Percentiles rank a stretch among this genome's conserved stretches.
Conservation (phyloP, 345 rosid genomes). For the Salix viminalis region DNA sequence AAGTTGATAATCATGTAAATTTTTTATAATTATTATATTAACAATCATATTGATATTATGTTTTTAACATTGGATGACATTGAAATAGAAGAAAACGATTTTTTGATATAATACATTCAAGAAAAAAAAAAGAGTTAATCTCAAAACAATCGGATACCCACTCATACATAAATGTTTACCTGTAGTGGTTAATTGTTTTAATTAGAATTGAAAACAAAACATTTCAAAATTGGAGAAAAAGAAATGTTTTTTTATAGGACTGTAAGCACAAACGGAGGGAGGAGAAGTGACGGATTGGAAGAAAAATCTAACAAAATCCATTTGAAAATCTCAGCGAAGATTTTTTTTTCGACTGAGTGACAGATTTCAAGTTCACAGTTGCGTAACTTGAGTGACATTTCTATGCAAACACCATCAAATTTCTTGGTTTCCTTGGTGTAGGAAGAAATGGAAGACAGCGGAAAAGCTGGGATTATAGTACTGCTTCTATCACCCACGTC, state of each 20-base stretch:
- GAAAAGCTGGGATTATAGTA: neutral
- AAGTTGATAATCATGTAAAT: fast-evolving
- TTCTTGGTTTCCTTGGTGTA: neutral
- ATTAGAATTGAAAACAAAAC: neutral
- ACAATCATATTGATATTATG: neutral
- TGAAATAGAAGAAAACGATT: neutral
- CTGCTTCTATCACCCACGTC: slow-evolving; percentile 2
- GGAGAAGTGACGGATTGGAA: neutral
- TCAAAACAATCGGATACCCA: neutral
- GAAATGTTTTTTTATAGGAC: neutral
- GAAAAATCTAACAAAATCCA: neutral
- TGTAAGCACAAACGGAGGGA: neutral
- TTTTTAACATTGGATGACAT: neutral
- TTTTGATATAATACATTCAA: too few species aligned
- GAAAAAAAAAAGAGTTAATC: neutral
- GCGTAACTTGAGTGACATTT: neutral
- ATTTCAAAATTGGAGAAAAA: neutral
- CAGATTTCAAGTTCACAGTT: neutral
- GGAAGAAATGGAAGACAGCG: neutral
- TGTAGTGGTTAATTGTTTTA: neutral
- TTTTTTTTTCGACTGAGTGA: neutral
- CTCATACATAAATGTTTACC: neutral
- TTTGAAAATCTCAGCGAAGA: neutral
- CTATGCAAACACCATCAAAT: neutral
- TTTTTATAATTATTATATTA: too few species aligned